Percentiles rank a stretch among this genome's conserved stretches.
phyloP scores from a whole-genome alignment of 2,329 filamentous ascomycete species.

The Tympanopsis confertula region DNA sequence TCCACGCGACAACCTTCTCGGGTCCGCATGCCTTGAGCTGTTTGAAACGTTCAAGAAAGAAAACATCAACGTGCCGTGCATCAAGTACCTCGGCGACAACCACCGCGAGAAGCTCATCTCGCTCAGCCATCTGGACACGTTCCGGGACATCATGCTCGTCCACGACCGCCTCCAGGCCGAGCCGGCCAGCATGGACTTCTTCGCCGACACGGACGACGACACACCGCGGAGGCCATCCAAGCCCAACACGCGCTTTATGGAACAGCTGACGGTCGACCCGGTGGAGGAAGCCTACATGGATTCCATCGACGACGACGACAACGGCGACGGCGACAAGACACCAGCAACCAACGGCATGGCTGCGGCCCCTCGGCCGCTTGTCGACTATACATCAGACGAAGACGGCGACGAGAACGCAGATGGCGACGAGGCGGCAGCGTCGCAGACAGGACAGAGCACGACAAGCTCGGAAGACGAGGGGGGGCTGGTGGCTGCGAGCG shows the following conservation, averaged over 20 bases:
- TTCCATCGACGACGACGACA: conserved; percentile 75
- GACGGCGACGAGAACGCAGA: conserved; percentile 60
- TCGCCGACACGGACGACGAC: conserved; percentile 58
- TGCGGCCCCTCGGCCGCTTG: conserved; percentile 58
- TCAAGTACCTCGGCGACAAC: conserved; percentile 73
- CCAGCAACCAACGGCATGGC: conserved; percentile 49
- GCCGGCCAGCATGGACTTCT: conserved; percentile 56
- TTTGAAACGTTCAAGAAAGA: conserved; percentile 85
- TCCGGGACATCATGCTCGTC: conserved; percentile 61
- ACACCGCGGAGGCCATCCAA: conserved; percentile 27
- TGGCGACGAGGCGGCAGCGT: conserved; percentile 22
- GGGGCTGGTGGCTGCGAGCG: conserved; percentile 17
- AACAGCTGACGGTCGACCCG: conserved; percentile 62
- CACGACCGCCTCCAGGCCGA: conserved; percentile 72
- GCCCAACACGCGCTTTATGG: conserved; percentile 54
- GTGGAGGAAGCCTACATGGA: conserved; percentile 93
- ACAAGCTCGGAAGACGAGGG: conserved; percentile 14
- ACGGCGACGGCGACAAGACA: conserved; percentile 32
- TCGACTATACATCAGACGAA: conserved; percentile 88
- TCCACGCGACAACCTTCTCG: conserved; percentile 84
- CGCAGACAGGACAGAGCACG: conserved; percentile 6
- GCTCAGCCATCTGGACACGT: conserved; percentile 77
- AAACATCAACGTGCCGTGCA: conserved; percentile 66
- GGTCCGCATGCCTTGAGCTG: conserved; percentile 85
- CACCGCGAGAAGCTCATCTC: conserved; percentile 66